Evolutionary conservation across 2,329 filamentous ascomycete genomes (phyloP), one percentile per base, ranked within the genome.

Genomic region (Aureobasidium uvarum): DNA sequence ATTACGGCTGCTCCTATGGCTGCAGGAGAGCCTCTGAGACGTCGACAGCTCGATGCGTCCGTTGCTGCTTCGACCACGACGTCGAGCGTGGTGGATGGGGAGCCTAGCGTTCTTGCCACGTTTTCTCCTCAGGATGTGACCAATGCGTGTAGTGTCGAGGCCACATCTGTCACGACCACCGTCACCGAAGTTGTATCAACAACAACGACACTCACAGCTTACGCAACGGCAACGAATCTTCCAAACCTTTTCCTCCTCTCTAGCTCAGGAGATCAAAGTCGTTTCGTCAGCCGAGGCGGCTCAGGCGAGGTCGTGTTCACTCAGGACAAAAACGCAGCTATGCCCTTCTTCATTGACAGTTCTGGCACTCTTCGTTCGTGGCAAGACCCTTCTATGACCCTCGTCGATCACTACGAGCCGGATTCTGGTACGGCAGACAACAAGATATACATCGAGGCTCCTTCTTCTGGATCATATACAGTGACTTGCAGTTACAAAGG

Each of bases 171-270:
- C 1, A 39, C 52, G 7, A 43, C 33, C 14, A 65, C 63, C 5
- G 11, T 65, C 18, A 58, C 52, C 39, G 31, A 39, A 7, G 56
- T 51, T 4, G 52, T 33, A 7, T 39, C 41, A 16, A 56, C 63
- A n/a, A 65, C 63, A 16, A 39, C 52, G 5, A 65, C 63, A 7
- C n/a, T 65, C 5, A 58, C 54, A 18, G 54, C 36, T 11, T 58
- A 58, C 14, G 54, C 54, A 28, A 58, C 54, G 2, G 11, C 13
- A 5, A 58, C 54, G 2, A 43, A 18, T 3, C 16, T 10, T 28
- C 54, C 54, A 14, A 28, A 23, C 7, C 25, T 45, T 5, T 58
- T 58, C 23, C 8, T 58, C 13, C 54, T 58, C 23, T 16, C 54
- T 5, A 25, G 20, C 7, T 43, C 54, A 13, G 54, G 23, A 2